Conservation (phyloP, 305 asterid species). For the Nicotiana rustica region DNA sequence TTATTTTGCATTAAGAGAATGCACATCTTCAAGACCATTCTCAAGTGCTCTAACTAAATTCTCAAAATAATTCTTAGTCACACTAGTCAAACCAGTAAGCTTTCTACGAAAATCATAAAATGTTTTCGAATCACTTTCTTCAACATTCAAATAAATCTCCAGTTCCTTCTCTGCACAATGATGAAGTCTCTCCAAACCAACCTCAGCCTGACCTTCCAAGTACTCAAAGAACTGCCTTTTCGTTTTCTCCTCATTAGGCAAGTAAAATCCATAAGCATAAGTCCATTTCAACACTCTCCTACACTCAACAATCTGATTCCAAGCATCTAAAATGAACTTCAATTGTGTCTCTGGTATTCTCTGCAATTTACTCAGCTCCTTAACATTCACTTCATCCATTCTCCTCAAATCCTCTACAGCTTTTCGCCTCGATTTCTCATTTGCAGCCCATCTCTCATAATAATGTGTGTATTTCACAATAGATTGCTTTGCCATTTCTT, state of each 20-base stretch:
- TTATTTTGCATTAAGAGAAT: conserved; percentile 20
- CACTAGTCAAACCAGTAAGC: conserved; percentile 38
- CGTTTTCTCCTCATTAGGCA: conserved; percentile 31
- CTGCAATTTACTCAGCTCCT: not conserved
- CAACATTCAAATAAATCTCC: conserved; percentile 1
- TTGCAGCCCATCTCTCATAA: conserved; percentile 51
- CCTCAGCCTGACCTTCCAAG: conserved; percentile 53
- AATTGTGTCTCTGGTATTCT: not conserved
- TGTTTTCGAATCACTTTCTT: not conserved
- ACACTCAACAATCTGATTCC: conserved; percentile 59
- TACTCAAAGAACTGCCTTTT: conserved; percentile 46
- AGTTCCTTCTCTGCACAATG: conserved; percentile 52
- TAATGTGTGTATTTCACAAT: conserved; percentile 45
- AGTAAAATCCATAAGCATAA: conserved; percentile 54
- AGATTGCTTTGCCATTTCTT: not conserved
- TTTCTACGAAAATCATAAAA: conserved; percentile 39
- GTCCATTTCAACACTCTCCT: conserved; percentile 67
- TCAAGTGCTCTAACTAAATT: conserved; percentile 63
- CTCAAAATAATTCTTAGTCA: conserved; percentile 47
- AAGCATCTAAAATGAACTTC: conserved; percentile 46
- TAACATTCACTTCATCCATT: conserved; percentile 24
- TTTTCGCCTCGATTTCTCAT: conserved; percentile 38
- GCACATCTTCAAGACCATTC: conserved; percentile 63
- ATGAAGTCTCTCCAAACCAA: conserved; percentile 51
- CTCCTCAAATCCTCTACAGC: conserved; percentile 36